Percentiles rank a stretch among this genome's conserved stretches.
Conservation (phyloP, 352 stramenopile genomes). For the Pythium myriotylum region DNA sequence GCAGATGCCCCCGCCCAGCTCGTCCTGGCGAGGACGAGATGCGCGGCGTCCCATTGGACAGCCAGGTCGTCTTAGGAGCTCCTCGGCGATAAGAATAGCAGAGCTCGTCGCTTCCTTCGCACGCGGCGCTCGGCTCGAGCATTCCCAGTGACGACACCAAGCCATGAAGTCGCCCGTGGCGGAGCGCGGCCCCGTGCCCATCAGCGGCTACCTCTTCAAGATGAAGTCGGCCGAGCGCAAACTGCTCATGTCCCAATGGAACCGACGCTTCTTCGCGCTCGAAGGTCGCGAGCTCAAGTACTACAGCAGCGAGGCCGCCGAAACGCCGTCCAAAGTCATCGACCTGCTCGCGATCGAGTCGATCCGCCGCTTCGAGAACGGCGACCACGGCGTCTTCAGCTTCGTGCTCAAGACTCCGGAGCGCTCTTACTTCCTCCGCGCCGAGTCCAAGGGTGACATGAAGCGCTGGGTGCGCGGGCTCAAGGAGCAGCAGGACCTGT, state of each 20-base stretch:
- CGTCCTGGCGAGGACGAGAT: too few species aligned
- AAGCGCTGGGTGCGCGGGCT: conserved; percentile 86
- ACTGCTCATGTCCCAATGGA: conserved; percentile 78
- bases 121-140: neutral
- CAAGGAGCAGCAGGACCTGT: conserved; percentile 82
- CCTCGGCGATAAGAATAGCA: conserved; percentile 1
- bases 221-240: conserved; percentile 69
- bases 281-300: conserved; percentile 82
- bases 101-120: neutral
- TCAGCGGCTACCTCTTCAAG: conserved; percentile 85
- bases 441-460: conserved; percentile 86
- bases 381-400: conserved; percentile 78
- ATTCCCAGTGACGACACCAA: neutral
- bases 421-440: conserved; percentile 79
- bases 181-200: conserved; percentile 64
- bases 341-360: conserved; percentile 75
- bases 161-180: conserved; percentile 50
- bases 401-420: conserved; percentile 80
- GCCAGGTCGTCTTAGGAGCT: too few species aligned
- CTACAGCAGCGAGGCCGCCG: conserved; percentile 64
- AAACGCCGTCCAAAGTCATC: conserved; percentile 70
- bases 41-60: too few species aligned
- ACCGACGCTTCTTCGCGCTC: conserved; percentile 79
- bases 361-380: conserved; percentile 81
- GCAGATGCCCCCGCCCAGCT: too few species aligned